Conservation (phyloP, 2,329 filamentous ascomycete species). For the Onygena corvina region DNA sequence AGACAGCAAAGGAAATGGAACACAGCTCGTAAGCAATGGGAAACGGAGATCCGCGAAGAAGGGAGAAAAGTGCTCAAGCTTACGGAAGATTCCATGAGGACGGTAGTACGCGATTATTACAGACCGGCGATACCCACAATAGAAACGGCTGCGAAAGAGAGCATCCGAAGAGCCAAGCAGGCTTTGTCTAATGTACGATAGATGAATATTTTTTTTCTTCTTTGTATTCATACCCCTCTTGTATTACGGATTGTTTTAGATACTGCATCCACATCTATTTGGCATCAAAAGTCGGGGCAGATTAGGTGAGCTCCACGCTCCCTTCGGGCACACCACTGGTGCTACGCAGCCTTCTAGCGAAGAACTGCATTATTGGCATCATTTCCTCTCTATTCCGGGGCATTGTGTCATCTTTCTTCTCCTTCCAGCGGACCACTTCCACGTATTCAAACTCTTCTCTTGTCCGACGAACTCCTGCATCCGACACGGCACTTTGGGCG, state of each 20-base stretch:
- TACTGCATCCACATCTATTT: background rate
- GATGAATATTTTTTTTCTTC: constrained; percentile 14
- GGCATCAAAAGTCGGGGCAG: background rate
- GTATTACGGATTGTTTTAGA: constrained; percentile 6
- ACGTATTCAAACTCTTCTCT: constrained; percentile 56
- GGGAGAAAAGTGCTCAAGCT: constrained; percentile 44
- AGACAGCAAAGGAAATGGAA: constrained; percentile 50
- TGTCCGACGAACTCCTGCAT: constrained; percentile 51
- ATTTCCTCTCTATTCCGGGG: constrained; percentile 74
- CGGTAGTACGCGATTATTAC: constrained; percentile 37
- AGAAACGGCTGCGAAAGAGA: constrained; percentile 33
- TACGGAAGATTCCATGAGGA: constrained; percentile 41
- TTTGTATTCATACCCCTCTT: constrained; percentile 5
- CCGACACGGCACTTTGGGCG: constrained; percentile 42
- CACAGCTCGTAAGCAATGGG: constrained; percentile 40
- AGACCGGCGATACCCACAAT: constrained; percentile 27
- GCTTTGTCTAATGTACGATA: constrained; percentile 32
- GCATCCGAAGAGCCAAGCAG: constrained; percentile 36
- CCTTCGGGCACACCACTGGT: constrained; percentile 36
- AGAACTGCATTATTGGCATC: constrained; percentile 76
- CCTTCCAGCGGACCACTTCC: constrained; percentile 56
- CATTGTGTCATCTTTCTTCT: constrained; percentile 63
- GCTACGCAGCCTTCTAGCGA: constrained; percentile 34
- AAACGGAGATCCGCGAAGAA: constrained; percentile 44
- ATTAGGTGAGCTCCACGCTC: constrained; percentile 32